Base-by-base conservation (phyloP, 345 rosid genomes). In the Lagerstroemia speciosa region DNA sequence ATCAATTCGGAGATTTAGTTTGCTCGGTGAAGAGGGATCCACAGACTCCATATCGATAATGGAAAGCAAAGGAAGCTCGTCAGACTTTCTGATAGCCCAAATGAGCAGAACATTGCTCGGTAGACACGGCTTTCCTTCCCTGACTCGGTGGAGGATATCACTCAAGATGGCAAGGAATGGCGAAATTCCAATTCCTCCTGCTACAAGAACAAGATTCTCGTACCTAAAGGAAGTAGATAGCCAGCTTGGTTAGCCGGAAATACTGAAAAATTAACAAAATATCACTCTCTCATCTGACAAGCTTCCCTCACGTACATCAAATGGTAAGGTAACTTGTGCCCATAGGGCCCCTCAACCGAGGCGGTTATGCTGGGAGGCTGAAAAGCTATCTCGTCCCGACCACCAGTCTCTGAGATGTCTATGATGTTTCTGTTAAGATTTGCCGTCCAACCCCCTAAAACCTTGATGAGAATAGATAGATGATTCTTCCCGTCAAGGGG, bases 171-270 rank as follows among this genome's bases (percentile, higher is more conserved):
- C 97, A 41, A 93, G 63, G 78, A 93, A 86, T 0, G 98, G 98
- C 15, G 97, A 85, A 72, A 93, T 84, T 43, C 97, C 97, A 53
- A 89, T 91, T 64, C 98, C 97, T 70, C 98, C 98, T 3, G 97
- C 97, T 22, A 93, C 93, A 70, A 93, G 76, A 57, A 93, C 70
- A 52, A 93, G 83, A 83, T 87, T 85, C 74, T 91, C 91, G 29
- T 91, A 91, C 86, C 97, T 93, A 73, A 27, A 27, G 73, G 41
- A 78, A 43, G 9, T 32, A 65, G 60, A 26, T 48, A 22, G 55
- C 3, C 55, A 19, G 20, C 26, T 53, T 0, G 29, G 32, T 37
- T 15, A 40, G 41, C 38, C 22, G 58, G 30, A 26, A 26, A 36
- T 6, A 65, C 19, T 10, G 17, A 36, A 20, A 20, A 5, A 41